Evolutionary conservation across 768 basidiomycete species (phyloP), one percentile per base, ranked within the genome.

Genomic region (Hygrocybe coccinea): DNA sequence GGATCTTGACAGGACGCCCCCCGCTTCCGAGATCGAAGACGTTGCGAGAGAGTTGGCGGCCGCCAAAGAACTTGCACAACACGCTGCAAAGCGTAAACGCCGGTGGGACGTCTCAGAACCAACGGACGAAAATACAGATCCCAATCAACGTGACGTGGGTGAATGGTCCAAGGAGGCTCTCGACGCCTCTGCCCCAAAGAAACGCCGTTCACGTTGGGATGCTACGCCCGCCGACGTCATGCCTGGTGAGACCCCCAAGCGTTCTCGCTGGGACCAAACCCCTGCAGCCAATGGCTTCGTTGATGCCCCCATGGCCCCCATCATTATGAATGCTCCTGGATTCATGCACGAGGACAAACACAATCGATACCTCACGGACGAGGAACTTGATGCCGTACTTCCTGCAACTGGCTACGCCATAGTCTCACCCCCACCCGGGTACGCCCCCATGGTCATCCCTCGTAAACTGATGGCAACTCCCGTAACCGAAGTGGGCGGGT

Each of bases 261-360:
- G 87, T 49, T 97, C 95, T 25, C 84, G 95, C 50, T 99, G 95
- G 97, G 97, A 99, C 69, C 93, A 97, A 72, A 90, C 92, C 15
- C 94, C 97, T 50, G 76, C 84, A 3, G 71, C 80, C 24, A 62
- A 56, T 55, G 66, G 71, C 15, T 19, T 17, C 19, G 50, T 69
- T 12, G 88, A 91, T 49, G 77, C 71, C 1, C 86, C 87, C 2
- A 87, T 88, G 79, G 78, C 80, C 1, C 85, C 83, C 39, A 91
- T 91, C 47, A 90, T 91, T 67, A 91, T 91, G 89, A 91, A n/a
- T n/a, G n/a, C n/a, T n/a, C n/a, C n/a, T n/a, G n/a, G n/a, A n/a
- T n/a, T 89, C 74, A 84, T 87, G 82, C 89, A 93, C 59, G 91
- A 93, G 62, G 93, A 98, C 75, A 94, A 94, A 64, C 90, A 97